These are phyloP conservation scores for Epichloe elymi DNA, from an alignment of 2,329 filamentous ascomycete genomes.

Conservation along the genomic window DNA sequence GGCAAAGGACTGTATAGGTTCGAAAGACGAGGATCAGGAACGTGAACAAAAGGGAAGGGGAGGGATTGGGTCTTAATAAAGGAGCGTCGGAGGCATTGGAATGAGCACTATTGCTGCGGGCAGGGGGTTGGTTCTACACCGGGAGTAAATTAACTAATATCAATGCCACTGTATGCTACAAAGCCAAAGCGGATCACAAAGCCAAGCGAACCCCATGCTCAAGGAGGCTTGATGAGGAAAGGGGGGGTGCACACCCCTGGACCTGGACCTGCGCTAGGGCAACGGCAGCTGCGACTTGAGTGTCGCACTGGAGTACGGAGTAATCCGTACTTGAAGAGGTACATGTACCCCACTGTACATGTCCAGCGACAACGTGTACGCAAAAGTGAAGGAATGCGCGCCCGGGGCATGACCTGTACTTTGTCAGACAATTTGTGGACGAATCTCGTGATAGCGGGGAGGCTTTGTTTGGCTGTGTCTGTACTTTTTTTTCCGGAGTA, in stretches of 20 bases:
- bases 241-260: neutral
- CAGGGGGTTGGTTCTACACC: neutral
- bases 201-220: neutral
- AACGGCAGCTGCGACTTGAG: neutral
- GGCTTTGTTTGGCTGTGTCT: no score
- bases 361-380: neutral
- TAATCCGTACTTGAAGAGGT: neutral
- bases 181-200: neutral
- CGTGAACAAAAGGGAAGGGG: conserved; percentile 8
- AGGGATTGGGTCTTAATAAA: conserved; percentile 11
- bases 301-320: no score
- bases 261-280: neutral
- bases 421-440: neutral
- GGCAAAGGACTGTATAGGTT: conserved; percentile 7
- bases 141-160: neutral
- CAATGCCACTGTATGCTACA: neutral
- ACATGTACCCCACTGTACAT: no score
- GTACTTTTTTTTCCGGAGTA: no score
- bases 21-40: conserved; percentile 3
- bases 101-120: conserved; percentile 2
- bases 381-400: neutral
- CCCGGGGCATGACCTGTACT: neutral
- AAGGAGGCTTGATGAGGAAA: neutral
- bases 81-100: conserved; percentile 4
- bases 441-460: no score